Conservation (phyloP, 139 green algal genomes). For the Asterochloris sp. region DNA sequence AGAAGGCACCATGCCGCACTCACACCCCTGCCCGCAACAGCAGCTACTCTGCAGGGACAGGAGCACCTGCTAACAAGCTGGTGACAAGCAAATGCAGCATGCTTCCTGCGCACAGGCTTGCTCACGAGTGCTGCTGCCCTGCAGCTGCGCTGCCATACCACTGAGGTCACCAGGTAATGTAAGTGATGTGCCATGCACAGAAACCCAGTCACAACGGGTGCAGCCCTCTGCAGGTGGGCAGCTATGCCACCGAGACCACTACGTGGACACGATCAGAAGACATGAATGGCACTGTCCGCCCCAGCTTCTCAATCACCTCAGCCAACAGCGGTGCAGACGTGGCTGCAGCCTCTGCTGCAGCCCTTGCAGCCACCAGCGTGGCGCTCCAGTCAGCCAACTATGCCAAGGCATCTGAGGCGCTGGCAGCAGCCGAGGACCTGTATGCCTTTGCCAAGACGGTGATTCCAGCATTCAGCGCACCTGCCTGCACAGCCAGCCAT, state of each 20-base stretch:
- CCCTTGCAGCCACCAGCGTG: constrained; percentile 48
- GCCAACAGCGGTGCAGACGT: constrained; percentile 46
- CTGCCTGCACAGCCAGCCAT: not conserved
- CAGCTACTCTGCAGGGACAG: constrained; percentile 7
- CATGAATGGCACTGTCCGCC: constrained; percentile 21
- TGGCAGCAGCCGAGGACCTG: constrained; percentile 41
- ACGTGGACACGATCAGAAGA: constrained; percentile 29
- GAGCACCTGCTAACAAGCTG: not conserved
- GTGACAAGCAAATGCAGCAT: not conserved
- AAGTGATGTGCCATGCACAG: not conserved
- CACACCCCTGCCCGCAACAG: too few relatives aligned
- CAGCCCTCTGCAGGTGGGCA: constrained; percentile 25
- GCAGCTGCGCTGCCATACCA: not conserved
- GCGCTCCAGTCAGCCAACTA: constrained; percentile 32
- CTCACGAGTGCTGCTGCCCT: not conserved
- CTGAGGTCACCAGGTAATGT: not conserved
- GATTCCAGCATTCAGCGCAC: not conserved
- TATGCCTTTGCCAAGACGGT: constrained; percentile 43
- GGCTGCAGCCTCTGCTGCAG: constrained; percentile 36
- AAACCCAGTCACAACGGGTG: not conserved
- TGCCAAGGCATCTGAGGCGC: constrained; percentile 25
- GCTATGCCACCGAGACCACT: not conserved
- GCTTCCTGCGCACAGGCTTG: not conserved
- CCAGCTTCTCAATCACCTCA: constrained; percentile 25
- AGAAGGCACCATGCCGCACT: too few relatives aligned